Base-by-base conservation (phyloP, 1,139 yeast species). In the Debaryomyces fabryi region DNA sequence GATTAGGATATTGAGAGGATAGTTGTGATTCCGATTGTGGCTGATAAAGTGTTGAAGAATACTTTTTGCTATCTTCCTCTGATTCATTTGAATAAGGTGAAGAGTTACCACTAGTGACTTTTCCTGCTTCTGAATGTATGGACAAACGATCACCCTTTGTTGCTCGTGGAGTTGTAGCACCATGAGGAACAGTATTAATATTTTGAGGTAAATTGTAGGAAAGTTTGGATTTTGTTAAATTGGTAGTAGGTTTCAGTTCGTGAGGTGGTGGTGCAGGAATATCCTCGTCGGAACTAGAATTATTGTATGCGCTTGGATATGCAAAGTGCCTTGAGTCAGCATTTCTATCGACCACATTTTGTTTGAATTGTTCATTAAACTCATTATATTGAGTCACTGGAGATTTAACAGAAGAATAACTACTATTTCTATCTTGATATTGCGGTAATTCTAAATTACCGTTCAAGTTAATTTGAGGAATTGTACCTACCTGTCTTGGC, bases 301-400 rank as follows among this genome's bases (percentile, higher is more conserved):
- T 55, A 7, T 56, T 57, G 30, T 20, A 37, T 41, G 27, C 51
- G 48, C 3, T 39, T 43, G 27, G 51, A 23, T 42, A 42, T 15
- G 37, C 27, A 45, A 34, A 23, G 20, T 12, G 20, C 29, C 2
- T 39, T 36, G 9, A 39, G 46, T 16, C 40, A 20, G 32, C 5
- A 32, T 42, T 32, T 15, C 7, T 51, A 6, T 46, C 49, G 18
- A 58, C 64, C 10, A 62, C 59, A 20, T 51, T 48, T 39, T 43
- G 41, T 35, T 67, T 65, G 55, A 77, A 78, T 48, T 78, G 79
- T 41, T 72, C 71, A 55, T 75, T 76, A 62, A 81, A 79, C 52
- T 79, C 83, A 33, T 78, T 64, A 58, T 79, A 81, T 52, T 82
- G 85, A 1, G 85, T 72, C 70, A 68, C 69, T n/a, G 81, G 80